Percentiles rank a stretch among this genome's conserved stretches.
phyloP scores from a whole-genome alignment of 257 asterid genomes.

The Solanum chiquidenum region DNA sequence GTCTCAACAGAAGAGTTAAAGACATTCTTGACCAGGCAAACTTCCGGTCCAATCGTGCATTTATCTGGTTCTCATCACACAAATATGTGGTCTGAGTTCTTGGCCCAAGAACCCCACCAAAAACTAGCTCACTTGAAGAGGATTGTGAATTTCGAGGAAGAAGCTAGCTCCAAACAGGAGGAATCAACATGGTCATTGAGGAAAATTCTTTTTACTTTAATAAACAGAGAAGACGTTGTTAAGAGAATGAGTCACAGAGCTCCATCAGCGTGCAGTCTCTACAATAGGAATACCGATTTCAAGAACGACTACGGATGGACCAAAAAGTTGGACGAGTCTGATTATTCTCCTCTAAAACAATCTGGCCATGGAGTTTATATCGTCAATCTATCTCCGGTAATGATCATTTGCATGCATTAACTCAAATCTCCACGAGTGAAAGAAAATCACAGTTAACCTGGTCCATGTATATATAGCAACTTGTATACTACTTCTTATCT shows the following conservation, averaged over 20 bases:
- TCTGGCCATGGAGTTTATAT: constrained; percentile 49
- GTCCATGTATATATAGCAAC: neutral
- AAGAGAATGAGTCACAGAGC: constrained; percentile 6
- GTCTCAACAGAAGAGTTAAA: constrained; percentile 33
- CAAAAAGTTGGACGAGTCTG: constrained; percentile 43
- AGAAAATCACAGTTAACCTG: neutral
- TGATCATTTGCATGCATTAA: neutral
- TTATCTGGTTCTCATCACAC: constrained; percentile 24
- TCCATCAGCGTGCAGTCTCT: constrained; percentile 52
- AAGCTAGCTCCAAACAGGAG: neutral
- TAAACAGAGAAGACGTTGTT: constrained; percentile 3
- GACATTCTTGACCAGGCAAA: constrained; percentile 31
- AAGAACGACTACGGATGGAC: constrained; percentile 66
- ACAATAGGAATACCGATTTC: constrained; percentile 39
- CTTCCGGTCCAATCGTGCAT: constrained; percentile 46
- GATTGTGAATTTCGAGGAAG: constrained; percentile 2
- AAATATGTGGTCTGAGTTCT: constrained; percentile 37
- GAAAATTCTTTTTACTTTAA: constrained; percentile 27
- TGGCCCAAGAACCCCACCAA: constrained; percentile 24
- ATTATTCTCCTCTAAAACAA: constrained; percentile 44
- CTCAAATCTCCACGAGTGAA: neutral
- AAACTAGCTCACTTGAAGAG: constrained; percentile 42
- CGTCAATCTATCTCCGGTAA: constrained; percentile 70
- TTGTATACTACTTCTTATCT: neutral
- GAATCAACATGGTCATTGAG: constrained; percentile 42